Conservation (phyloP, 225 moss, liverwort and hornwort species). For the Takakia lepidozioides region DNA sequence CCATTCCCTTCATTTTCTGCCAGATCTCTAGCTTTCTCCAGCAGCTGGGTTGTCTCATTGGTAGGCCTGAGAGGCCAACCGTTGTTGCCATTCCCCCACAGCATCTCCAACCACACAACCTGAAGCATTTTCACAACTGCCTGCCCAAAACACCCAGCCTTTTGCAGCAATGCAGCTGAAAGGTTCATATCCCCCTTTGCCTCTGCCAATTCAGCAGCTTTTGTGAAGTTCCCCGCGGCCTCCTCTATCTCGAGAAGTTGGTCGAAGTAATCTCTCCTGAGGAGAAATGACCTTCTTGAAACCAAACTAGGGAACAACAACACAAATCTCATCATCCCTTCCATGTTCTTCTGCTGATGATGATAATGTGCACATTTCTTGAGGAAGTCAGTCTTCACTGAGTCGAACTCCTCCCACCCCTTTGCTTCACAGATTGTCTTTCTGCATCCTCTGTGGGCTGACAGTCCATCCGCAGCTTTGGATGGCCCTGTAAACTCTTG, state of each 20-base stretch:
- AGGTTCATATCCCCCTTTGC: constrained; percentile 20
- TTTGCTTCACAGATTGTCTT: too few relatives aligned
- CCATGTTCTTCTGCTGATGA: constrained; percentile 16
- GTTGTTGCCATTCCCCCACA: constrained; percentile 21
- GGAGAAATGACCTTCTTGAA: constrained; percentile 27
- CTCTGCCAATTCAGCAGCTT: constrained; percentile 49
- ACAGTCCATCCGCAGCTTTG: too few relatives aligned
- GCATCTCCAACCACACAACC: constrained; percentile 23
- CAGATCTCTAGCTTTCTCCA: constrained; percentile 12
- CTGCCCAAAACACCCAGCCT: constrained; percentile 10
- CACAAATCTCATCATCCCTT: constrained; percentile 38
- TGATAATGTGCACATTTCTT: constrained; percentile 24
- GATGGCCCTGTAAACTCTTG: too few relatives aligned
- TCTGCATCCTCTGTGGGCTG: too few relatives aligned
- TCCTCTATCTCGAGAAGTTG: constrained; percentile 32
- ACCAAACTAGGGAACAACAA: constrained; percentile 21
- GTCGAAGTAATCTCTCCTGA: constrained; percentile 34
- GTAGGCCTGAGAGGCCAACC: constrained; percentile 21
- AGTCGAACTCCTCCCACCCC: constrained; percentile 15
- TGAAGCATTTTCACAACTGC: constrained; percentile 35
- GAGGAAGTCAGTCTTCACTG: constrained; percentile 16
- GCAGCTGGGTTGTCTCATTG: constrained; percentile 6
- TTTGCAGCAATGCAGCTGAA: constrained; percentile 17
- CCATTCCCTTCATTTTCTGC: neutral
- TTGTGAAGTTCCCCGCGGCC: constrained; percentile 29